Base-by-base conservation (phyloP, 768 basidiomycete genomes). In the Xanthoconium stramineum region DNA sequence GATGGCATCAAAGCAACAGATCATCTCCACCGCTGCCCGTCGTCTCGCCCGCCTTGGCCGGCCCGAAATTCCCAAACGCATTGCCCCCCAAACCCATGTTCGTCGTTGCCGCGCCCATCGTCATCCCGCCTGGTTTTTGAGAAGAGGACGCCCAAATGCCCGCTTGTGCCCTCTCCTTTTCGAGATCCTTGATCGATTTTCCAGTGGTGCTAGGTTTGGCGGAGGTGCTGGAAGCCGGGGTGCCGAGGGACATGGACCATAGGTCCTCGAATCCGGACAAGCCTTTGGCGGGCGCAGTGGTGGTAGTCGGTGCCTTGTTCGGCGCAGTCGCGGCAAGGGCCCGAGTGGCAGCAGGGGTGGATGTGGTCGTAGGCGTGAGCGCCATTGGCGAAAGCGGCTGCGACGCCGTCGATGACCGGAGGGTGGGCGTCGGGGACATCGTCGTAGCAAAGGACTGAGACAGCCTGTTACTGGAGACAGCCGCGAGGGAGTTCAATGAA, bases 131-230 rank as follows among this genome's bases (percentile, higher is more conserved):
- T n/a, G 66, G 58, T 44, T 58, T 71, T 48, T 69, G 70, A 15
- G 69, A 58, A 15, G 69, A 58, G 1, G 69, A 63, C 0, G 63
- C 91, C 94, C 94, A 97, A 35, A 97, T 81, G 11, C 83, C 83
- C 20, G 86, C 84, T 67, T 81, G 82, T 3, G 85, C 81, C 76
- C 94, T 94, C 76, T 96, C 94, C 74, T 83, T 86, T 74, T 92
- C 89, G 60, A 97, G 69, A 65, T 93, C 94, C 72, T 89, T 89
- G 66, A 96, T 95, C 43, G 87, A 89, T 78, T 94, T 93, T 38
- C 77, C 77, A 39, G 67, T 62, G 3, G 68, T 67, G 19, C 72
- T 67, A 3, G 81, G 67, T 47, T 80, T 79, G 9, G 37, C 46
- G 5, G 57, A 15, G 38, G 77, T 58, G 35, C 52, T 63, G 14